Conservation (phyloP, 1,284 basidiomycete genomes). For the Mycena citricolor region DNA sequence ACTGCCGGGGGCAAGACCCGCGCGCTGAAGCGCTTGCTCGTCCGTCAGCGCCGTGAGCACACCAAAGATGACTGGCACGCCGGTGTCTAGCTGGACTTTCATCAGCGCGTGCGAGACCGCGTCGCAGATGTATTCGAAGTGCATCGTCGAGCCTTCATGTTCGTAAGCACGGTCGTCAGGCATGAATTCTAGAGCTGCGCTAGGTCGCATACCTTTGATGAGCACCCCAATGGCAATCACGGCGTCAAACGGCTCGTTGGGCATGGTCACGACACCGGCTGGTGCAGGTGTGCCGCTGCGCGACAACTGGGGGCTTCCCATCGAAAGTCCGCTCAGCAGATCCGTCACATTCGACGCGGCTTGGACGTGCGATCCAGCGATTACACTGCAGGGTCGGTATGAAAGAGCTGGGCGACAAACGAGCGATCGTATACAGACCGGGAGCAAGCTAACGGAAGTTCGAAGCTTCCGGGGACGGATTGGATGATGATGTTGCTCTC, state of each 20-base stretch:
- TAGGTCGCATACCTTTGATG: conserved; percentile 68
- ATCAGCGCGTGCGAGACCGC: conserved; percentile 91
- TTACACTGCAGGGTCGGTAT: conserved; percentile 52
- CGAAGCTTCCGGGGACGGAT: conserved; percentile 91
- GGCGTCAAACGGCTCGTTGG: conserved; percentile 82
- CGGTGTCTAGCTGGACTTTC: conserved; percentile 90
- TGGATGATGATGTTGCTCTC: conserved; percentile 88
- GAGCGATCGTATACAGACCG: no score
- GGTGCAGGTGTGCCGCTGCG: conserved; percentile 48
- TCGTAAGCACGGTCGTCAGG: no score
- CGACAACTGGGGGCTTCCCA: conserved; percentile 40
- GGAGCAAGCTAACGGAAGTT: conserved; percentile 84
- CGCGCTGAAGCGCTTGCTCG: conserved; percentile 91
- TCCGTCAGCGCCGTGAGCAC: conserved; percentile 93
- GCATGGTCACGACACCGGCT: conserved; percentile 32
- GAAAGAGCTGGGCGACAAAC: background rate
- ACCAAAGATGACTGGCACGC: conserved; percentile 95
- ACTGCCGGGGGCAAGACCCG: conserved; percentile 79
- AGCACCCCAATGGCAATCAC: conserved; percentile 96
- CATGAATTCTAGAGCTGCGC: background rate
- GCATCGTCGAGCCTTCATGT: conserved; percentile 75
- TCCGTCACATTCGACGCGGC: conserved; percentile 71
- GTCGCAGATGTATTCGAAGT: conserved; percentile 98
- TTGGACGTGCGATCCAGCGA: conserved; percentile 83
- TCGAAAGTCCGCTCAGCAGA: conserved; percentile 72